Evolutionary conservation across 1,284 basidiomycete genomes (phyloP), one percentile per base, ranked within the genome.

Genomic region (Psilocybe mexicana): DNA sequence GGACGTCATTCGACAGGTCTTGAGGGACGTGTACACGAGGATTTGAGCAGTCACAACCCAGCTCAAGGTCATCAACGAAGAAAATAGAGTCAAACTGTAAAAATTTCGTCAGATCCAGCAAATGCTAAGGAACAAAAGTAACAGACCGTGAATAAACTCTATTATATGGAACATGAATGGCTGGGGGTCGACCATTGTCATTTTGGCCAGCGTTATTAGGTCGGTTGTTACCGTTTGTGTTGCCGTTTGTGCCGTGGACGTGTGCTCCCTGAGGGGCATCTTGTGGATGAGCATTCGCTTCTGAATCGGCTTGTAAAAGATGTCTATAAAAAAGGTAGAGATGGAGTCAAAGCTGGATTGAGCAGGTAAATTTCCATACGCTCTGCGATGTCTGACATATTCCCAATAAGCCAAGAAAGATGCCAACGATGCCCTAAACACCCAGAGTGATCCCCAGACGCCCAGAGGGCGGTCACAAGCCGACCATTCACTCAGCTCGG

Each of bases 1-100:
- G 6, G 90, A 82, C 0, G 85, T 77, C 58, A 78, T 71, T 23
- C 90, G 85, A 61, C 90, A 93, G 10, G 84, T 82, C 62, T 85
- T 77, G 33, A 90, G 74, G 8, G 88, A 87, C 11, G 87, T 88
- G 65, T 91, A 92, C 59, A 85, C 80, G 57, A 93, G 75, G 30
- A 92, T 86, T 66, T 93, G 88, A 6, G 90, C 87, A 18, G 84
- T 85, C 14, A 92, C 68, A 67, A 92, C 92, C 89, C 90, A 93
- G 55, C 80, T 83, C 11, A 92, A 68, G n/a, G 86, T 87, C 59
- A 89, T 70, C 55, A 90, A 70, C 14, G 88, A 87, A 8, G 83
- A 81, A 63, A 89, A 72, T 44, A 89, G 75, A 2, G 85, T 83
- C 52, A 91, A 67, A n/a, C 67, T 54, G 11, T 45, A 36, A n/a